A percentile compares a stretch with the other conserved stretches of the same genome.
These are phyloP conservation scores for Berberis thunbergii DNA, from an alignment of 164 flowering plant species.

Conservation along the genomic window DNA sequence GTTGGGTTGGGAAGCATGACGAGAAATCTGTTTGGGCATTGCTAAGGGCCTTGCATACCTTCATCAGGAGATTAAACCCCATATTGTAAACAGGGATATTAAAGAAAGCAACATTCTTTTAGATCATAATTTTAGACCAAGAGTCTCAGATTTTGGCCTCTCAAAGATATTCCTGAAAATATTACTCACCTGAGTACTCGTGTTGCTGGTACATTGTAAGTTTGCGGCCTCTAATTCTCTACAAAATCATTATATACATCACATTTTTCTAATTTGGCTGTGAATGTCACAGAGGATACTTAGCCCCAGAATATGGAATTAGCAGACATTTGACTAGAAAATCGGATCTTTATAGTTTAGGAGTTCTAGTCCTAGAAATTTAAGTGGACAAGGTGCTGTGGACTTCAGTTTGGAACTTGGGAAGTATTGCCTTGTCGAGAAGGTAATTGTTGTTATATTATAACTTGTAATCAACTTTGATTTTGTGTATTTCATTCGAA, in stretches of 20 bases:
- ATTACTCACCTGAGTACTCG: no score
- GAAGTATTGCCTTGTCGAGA: constrained; percentile 9
- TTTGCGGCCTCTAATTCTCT: not conserved
- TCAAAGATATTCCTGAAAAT: no score
- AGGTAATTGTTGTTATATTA: no score
- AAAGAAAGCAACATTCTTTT: constrained; percentile 19
- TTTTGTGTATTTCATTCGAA: no score
- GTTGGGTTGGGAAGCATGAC: constrained; percentile 39
- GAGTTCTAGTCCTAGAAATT: constrained; percentile 54
- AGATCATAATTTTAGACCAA: constrained; percentile 41
- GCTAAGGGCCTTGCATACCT: constrained; percentile 48
- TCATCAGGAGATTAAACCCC: constrained; percentile 47
- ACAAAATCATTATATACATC: no score
- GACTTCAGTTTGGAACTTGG: constrained; percentile 35
- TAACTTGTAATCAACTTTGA: no score
- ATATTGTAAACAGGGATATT: constrained; percentile 4
- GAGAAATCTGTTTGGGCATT: constrained; percentile 35
- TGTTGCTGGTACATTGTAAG: constrained; percentile 40
- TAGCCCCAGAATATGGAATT: constrained; percentile 65
- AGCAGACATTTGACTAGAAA: constrained; percentile 53
- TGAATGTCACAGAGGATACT: constrained; percentile 42
- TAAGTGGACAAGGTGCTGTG: constrained; percentile 36
- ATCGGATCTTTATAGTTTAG: constrained; percentile 66
- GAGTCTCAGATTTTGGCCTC: constrained; percentile 13
- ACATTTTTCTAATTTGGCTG: not conserved